Conservation (phyloP, 2,329 filamentous ascomycete species). For the Trichoderma pleuroti region DNA sequence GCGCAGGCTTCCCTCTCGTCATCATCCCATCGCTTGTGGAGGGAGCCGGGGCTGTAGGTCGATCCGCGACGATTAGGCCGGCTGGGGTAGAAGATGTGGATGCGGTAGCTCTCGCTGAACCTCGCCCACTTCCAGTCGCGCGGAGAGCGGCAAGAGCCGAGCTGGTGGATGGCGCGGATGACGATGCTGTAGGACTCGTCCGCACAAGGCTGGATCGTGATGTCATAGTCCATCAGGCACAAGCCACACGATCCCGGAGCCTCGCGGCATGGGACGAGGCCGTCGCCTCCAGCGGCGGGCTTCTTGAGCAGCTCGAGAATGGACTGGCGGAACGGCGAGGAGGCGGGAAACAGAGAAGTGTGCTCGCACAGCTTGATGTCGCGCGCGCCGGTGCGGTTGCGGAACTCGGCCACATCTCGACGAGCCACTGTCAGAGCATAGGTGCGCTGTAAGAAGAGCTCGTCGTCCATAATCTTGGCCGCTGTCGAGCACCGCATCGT, state of each 20-base stretch:
- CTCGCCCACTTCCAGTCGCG: conserved; percentile 28
- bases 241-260: conserved; percentile 24
- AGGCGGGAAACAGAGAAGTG: conserved; percentile 22
- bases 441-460: conserved; percentile 24
- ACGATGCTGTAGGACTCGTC: conserved; percentile 18
- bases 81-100: conserved; percentile 25
- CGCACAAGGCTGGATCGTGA: conserved; percentile 20
- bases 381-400: conserved; percentile 20
- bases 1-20: conserved; percentile 8
- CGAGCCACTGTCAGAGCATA: conserved; percentile 21
- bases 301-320: conserved; percentile 22
- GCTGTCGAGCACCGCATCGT: conserved; percentile 22
- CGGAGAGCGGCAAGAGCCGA: conserved; percentile 25
- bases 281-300: conserved; percentile 7
- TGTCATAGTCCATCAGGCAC: conserved; percentile 27
- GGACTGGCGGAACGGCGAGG: conserved; percentile 22
- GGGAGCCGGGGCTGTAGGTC: conserved; percentile 19
- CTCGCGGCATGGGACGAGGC: conserved; percentile 21
- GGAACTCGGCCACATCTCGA: conserved; percentile 17
- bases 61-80: conserved; percentile 25
- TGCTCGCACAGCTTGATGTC: conserved; percentile 27
- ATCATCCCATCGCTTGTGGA: conserved; percentile 22
- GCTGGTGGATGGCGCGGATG: conserved; percentile 24
- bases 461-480: conserved; percentile 22
- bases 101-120: conserved; percentile 24